Evolutionary conservation across 176 grass and related monocot species (phyloP), one percentile per base, ranked within the genome.

Genomic region (Urochloa ruziziensis): DNA sequence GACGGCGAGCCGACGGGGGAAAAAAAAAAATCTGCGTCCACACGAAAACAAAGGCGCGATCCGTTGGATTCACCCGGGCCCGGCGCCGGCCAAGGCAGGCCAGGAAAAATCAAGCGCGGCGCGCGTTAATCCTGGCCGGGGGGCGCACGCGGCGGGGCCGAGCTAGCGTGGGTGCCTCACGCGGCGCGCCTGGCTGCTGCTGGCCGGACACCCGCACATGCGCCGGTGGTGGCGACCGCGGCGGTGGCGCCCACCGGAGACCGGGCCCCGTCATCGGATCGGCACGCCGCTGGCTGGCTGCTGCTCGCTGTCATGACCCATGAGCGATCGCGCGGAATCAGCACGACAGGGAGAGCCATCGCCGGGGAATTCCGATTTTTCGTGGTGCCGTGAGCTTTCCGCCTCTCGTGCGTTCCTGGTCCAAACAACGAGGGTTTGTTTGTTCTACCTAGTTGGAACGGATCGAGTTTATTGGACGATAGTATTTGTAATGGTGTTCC

Each of bases 201-300:
- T 4, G 25, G 75, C 28, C 37, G 60, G 77, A 35, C 60, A 67
- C 14, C 77, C 77, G 77, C 77, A 80, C 77, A 80, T 52, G 43
- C 61, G 60, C 23, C 13, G 23, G 47, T 19, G 39, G 39, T 40
- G 37, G 47, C 30, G 48, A 15, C 48, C 49, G 73, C 48, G 49
- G 51, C 54, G 75, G 57, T 30, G 75, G 36, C 23, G 33, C 49
- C 35, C 53, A 28, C 40, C 42, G 42, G 78, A n/a, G n/a, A n/a
- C 17, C 62, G 27, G 61, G 51, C 6, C 43, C 62, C 44, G 62
- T 80, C 24, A 66, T 67, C 77, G 30, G 77, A 66, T 67, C 3
- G 44, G 8, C 65, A 58, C 5, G 75, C 59, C 0, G 29, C 15
- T 61, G 35, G 6, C 39, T 15, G 14, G n/a, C n/a, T 23, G 39